Base-by-base conservation (phyloP, 2,329 filamentous ascomycete species). In the Plenodomus tracheiphilus region DNA sequence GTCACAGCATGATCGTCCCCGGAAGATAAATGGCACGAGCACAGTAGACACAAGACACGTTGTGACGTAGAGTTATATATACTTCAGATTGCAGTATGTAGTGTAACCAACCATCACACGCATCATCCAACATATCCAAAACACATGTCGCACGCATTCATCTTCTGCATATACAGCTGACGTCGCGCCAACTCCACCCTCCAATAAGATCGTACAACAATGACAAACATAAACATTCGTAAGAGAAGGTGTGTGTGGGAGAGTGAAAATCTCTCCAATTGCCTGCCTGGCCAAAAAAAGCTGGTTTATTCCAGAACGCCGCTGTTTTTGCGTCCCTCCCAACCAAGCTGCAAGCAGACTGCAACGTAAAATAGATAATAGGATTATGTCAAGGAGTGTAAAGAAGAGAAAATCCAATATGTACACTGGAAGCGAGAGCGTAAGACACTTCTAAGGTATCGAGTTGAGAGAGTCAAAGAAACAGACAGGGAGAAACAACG, bases 331-430 rank as follows among this genome's bases (percentile, higher is more conserved):
- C 50, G 51, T 50, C 42, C 56, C 50, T 48, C 47, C 42, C 43
- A 32, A 49, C 43, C 47, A 47, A 48, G 35, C 35, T 35, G 34
- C 43, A 49, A 58, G 50, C 49, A 56, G 47, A 47, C 43, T 43
- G 45, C 18, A 30, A 36, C 56, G 19, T 42, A 43, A 58, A 44
- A 46, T 34, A 47, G 20, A 56, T 35, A 56, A 54, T 51, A 54
- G 20, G 37, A 53, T 60, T 57, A 59, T 42, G 57, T 48, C 39
- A 61, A 57, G 41, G 58, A 59, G 51, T 51, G 46, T 43, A 32
- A 38, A 46, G 48, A 51, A 18, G 38, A 22, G 34, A 51, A 40
- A 37, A 42, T 34, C 39, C 43, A 58, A 52, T 56, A 58, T 60
- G 39, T 60, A 60, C 55, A 60, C 34, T 35, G 37, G 41, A 58